A percentile compares a stretch with the other conserved stretches of the same genome.
phyloP scores from a whole-genome alignment of 352 stramenopile species.

The Phytophthora citricola region DNA sequence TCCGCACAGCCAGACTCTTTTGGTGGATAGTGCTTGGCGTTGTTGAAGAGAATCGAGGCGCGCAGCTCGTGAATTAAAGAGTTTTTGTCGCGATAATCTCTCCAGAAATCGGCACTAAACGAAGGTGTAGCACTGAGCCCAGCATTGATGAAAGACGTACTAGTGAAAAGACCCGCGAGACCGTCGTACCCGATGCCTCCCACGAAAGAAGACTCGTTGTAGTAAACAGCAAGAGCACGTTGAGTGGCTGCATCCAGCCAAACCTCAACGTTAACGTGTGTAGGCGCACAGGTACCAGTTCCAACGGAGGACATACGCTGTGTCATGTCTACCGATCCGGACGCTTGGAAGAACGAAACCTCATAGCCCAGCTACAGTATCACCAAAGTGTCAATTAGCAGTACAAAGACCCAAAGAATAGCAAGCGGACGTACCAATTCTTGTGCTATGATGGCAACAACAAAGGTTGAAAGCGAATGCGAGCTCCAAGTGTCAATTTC shows the following conservation, averaged over 20 bases:
- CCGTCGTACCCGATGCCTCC: constrained; percentile 52
- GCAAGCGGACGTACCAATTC: constrained; percentile 40
- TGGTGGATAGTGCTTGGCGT: constrained; percentile 37
- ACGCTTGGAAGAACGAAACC: constrained; percentile 41
- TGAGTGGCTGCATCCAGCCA: constrained; percentile 18
- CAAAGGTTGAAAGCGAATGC: constrained; percentile 41
- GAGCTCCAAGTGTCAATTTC: constrained; percentile 53
- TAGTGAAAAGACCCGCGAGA: constrained; percentile 49
- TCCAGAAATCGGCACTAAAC: constrained; percentile 59
- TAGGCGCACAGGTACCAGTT: constrained; percentile 32
- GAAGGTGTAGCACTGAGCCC: constrained; percentile 28
- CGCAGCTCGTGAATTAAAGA: constrained; percentile 36
- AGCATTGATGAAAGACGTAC: constrained; percentile 40
- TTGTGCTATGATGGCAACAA: constrained; percentile 56
- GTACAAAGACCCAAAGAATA: not conserved
- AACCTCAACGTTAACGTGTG: constrained; percentile 42
- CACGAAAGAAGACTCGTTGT: constrained; percentile 44
- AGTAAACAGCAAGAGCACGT: constrained; percentile 19
- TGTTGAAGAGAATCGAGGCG: constrained; percentile 32
- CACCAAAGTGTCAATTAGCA: not conserved
- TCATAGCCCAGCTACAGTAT: constrained; percentile 47
- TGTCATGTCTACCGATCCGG: constrained; percentile 20
- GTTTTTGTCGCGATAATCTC: constrained; percentile 45
- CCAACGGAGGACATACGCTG: constrained; percentile 54
- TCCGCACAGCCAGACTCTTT: constrained; percentile 30